Evolutionary conservation across 2,329 filamentous ascomycete genomes (phyloP).

Genomic region (Corynespora cassiicola): DNA sequence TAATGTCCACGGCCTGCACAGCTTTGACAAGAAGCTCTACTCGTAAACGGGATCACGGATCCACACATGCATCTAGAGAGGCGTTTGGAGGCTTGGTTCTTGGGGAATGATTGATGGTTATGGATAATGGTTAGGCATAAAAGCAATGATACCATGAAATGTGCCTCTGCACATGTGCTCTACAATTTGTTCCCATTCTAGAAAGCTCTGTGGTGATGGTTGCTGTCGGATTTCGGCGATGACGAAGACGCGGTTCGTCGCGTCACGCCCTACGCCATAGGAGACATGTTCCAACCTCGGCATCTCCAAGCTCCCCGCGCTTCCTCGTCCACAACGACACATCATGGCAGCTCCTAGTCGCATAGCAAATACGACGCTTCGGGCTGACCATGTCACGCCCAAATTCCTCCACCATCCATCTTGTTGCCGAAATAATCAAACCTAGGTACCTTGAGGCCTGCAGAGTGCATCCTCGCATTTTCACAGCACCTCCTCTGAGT

Average conservation of each 20-base stretch:
- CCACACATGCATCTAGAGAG: constrained; percentile 35
- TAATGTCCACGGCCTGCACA: constrained; percentile 94
- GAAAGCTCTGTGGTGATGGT: too few relatives aligned
- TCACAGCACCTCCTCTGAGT: too few relatives aligned
- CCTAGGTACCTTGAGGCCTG: neutral
- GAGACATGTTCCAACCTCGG: constrained; percentile 34
- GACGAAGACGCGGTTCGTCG: too few relatives aligned
- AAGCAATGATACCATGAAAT: constrained; percentile 45
- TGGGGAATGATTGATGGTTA: constrained; percentile 33
- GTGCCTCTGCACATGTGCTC: neutral
- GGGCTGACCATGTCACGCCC: constrained; percentile 37
- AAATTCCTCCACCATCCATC: too few relatives aligned
- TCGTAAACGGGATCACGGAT: constrained; percentile 62
- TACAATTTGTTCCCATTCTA: too few relatives aligned
- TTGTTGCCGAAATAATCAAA: too few relatives aligned
- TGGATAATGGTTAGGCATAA: constrained; percentile 31
- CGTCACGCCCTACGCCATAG: too few relatives aligned
- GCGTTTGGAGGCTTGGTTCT: constrained; percentile 33
- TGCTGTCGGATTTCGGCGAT: too few relatives aligned
- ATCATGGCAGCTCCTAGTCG: constrained; percentile 23
- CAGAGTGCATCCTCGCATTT: too few relatives aligned
- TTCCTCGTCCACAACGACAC: constrained; percentile 20
- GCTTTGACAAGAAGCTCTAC: constrained; percentile 99
- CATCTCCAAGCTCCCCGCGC: constrained; percentile 31
- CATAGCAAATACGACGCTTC: too few relatives aligned